phyloP scores from a whole-genome alignment of 371 early-diverging fungal genomes.

The Zopfochytrium polystomum region DNA sequence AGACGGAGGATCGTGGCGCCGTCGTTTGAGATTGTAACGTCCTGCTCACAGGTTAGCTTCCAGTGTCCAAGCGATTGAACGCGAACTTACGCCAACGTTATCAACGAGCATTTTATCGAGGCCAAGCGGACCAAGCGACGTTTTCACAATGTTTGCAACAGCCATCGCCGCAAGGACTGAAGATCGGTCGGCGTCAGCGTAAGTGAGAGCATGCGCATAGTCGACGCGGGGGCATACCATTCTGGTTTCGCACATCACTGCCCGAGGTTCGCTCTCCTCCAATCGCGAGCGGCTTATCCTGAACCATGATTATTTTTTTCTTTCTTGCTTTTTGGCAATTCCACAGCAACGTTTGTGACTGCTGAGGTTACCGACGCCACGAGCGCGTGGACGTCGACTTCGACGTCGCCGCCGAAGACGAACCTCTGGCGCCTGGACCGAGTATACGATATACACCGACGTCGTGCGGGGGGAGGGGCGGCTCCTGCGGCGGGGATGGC shows the following conservation, averaged over 20 bases:
- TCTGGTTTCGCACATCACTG: slow-evolving; percentile 90
- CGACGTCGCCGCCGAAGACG: too few species aligned
- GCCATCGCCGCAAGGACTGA: slow-evolving; percentile 76
- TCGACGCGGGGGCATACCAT: slow-evolving; percentile 65
- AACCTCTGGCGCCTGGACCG: too few species aligned
- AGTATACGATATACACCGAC: too few species aligned
- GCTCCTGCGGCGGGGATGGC: too few species aligned
- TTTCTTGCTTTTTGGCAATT: too few species aligned
- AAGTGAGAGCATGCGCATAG: neutral
- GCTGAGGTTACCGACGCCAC: too few species aligned
- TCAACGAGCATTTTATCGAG: slow-evolving; percentile 99
- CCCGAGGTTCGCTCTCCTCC: slow-evolving; percentile 89
- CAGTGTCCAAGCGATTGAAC: neutral
- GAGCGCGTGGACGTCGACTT: too few species aligned
- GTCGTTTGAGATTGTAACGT: slow-evolving; percentile 99
- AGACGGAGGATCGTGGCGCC: slow-evolving; percentile 99
- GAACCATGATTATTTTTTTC: too few species aligned
- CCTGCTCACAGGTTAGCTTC: slow-evolving; percentile 49
- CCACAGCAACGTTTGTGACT: too few species aligned
- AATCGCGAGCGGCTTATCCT: slow-evolving; percentile 38
- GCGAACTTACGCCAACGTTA: slow-evolving; percentile 88
- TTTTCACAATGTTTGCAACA: slow-evolving; percentile 97
- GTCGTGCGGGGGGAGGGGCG: too few species aligned
- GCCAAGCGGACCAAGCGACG: slow-evolving; percentile 99
- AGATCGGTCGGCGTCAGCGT: neutral